phyloP scores from a whole-genome alignment of 2,329 filamentous ascomycete genomes.

The Pleomassaria siparia region DNA sequence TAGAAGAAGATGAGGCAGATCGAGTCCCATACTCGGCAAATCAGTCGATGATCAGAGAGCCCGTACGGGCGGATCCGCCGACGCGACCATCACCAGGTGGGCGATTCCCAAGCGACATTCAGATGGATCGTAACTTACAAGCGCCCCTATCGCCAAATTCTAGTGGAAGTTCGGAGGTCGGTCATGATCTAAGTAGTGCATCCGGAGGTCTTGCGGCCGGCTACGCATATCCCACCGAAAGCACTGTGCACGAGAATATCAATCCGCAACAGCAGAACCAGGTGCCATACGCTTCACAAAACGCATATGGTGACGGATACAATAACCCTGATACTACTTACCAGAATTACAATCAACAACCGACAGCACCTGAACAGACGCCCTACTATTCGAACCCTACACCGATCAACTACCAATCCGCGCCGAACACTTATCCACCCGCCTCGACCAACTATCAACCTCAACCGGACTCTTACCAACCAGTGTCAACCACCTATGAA shows the following conservation, averaged over 20 bases:
- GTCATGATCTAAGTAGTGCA: slow-evolving; percentile 62
- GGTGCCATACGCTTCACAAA: slow-evolving; percentile 7
- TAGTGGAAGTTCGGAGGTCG: slow-evolving; percentile 73
- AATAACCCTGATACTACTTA: slow-evolving; percentile 14
- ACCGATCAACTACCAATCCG: slow-evolving; percentile 7
- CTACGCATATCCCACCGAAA: slow-evolving; percentile 24
- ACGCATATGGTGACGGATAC: slow-evolving; percentile 15
- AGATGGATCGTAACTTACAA: slow-evolving; percentile 83
- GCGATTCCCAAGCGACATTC: slow-evolving; percentile 92
- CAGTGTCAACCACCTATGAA: too few species aligned
- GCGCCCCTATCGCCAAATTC: slow-evolving; percentile 75
- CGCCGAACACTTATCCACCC: slow-evolving; percentile 2
- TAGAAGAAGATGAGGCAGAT: slow-evolving; percentile 62
- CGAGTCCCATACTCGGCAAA: slow-evolving; percentile 66
- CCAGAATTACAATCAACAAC: slow-evolving; percentile 16
- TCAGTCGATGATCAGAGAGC: slow-evolving; percentile 44
- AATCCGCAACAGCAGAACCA: slow-evolving; percentile 8
- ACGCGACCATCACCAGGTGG: slow-evolving; percentile 86
- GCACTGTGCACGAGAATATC: slow-evolving; percentile 19
- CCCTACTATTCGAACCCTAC: slow-evolving; percentile 15
- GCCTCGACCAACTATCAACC: slow-evolving; percentile 4
- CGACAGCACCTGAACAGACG: slow-evolving; percentile 10
- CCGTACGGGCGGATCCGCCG: slow-evolving; percentile 41
- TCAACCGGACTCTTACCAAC: not conserved
- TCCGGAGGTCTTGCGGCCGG: slow-evolving; percentile 56